These are phyloP conservation scores for Aspergillus panamensis DNA, from an alignment of 495 filamentous ascomycete genomes.

Conservation along the genomic window DNA sequence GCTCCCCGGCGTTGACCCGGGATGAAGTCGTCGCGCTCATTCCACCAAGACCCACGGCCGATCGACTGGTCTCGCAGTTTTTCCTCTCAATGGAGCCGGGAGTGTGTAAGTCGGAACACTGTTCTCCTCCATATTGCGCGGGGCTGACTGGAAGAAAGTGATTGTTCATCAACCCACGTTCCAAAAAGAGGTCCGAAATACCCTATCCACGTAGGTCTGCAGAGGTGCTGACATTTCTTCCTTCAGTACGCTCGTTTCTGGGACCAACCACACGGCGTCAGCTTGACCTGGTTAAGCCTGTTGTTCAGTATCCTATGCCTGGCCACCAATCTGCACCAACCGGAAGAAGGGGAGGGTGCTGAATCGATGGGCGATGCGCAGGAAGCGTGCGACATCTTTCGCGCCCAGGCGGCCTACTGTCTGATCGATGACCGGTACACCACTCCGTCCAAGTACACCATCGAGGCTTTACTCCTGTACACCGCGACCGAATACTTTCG, in stretches of 20 bases:
- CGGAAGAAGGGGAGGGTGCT: not conserved
- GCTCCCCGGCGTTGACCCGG: not conserved
- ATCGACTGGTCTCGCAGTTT: constrained; percentile 4
- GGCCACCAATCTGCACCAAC: constrained; percentile 2
- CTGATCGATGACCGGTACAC: constrained; percentile 6
- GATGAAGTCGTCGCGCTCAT: not conserved
- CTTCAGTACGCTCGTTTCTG: constrained; percentile 2
- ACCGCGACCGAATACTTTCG: constrained; percentile 8
- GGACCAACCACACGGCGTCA: not conserved
- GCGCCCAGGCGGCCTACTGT: constrained; percentile 4
- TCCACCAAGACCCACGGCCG: not conserved
- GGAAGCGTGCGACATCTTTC: not conserved
- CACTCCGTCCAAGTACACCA: constrained; percentile 6
- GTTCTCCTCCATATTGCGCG: not conserved
- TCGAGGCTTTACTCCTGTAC: constrained; percentile 7
- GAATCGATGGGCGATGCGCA: not conserved
- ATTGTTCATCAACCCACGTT: constrained; percentile 46
- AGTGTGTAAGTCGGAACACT: too few relatives aligned
- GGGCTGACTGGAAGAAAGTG: constrained; percentile 21
- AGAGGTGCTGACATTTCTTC: not conserved
- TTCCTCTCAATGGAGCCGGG: constrained; percentile 12
- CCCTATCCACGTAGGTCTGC: not conserved
- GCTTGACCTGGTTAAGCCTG: constrained; percentile 7
- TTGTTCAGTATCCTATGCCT: constrained; percentile 11
- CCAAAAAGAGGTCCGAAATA: constrained; percentile 27